A percentile compares a stretch with the other conserved stretches of the same genome.
phyloP scores from a whole-genome alignment of 768 basidiomycete genomes.

The Asterophora lycoperdoides region DNA sequence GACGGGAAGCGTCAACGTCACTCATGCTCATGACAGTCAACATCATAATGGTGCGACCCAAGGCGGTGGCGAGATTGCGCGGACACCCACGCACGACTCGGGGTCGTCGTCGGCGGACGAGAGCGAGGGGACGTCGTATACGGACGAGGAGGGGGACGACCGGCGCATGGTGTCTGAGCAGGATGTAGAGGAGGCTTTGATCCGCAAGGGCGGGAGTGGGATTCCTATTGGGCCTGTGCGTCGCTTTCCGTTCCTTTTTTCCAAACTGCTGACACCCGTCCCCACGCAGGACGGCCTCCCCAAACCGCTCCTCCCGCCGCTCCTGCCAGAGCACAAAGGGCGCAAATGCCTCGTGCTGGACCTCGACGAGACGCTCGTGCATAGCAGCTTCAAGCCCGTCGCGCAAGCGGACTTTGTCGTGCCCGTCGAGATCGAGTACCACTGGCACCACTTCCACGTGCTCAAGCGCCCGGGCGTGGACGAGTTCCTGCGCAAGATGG shows the following conservation, averaged over 20 bases:
- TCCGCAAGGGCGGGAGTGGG: conserved; percentile 86
- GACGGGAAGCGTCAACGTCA: conserved; percentile 39
- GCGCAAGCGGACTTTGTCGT: conserved; percentile 95
- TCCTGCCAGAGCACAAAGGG: conserved; percentile 77
- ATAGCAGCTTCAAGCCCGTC: conserved; percentile 98
- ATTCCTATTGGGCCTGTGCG: conserved; percentile 90
- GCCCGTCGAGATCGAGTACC: conserved; percentile 97
- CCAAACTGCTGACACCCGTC: not conserved
- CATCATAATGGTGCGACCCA: too few relatives aligned
- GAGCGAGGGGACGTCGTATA: conserved; percentile 59
- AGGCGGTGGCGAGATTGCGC: conserved; percentile 18
- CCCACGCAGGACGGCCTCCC: conserved; percentile 71
- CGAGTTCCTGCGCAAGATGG: conserved; percentile 94
- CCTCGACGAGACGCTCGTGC: conserved; percentile 96
- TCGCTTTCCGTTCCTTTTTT: conserved; percentile 12
- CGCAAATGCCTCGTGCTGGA: conserved; percentile 96
- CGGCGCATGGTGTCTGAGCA: conserved; percentile 55
- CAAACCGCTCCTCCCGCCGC: conserved; percentile 78
- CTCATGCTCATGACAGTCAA: too few relatives aligned
- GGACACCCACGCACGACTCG: conserved; percentile 38
- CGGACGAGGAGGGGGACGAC: conserved; percentile 59
- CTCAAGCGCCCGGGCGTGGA: conserved; percentile 98
- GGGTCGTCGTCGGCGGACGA: conserved; percentile 51
- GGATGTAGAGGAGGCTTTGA: conserved; percentile 87
- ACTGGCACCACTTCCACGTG: conserved; percentile 98